These are phyloP conservation scores for Lactarius evosmus DNA, from an alignment of 768 basidiomycete genomes.

Conservation along the genomic window DNA sequence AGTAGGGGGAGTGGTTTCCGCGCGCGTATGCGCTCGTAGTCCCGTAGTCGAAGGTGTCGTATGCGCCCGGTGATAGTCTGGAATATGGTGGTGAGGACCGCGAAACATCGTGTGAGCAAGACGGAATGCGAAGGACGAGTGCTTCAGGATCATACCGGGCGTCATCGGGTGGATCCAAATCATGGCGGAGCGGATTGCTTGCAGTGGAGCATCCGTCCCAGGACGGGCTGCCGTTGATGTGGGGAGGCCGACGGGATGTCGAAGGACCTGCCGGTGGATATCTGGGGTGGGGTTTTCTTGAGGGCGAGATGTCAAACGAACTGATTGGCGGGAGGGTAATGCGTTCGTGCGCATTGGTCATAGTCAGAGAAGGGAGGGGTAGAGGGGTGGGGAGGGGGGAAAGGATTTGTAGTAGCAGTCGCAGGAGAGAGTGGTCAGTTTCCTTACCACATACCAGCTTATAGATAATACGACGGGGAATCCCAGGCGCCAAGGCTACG, in stretches of 20 bases:
- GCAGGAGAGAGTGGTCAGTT: slow-evolving; percentile 7
- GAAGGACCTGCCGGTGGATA: slow-evolving; percentile 3
- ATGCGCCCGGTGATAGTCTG: slow-evolving; percentile 6
- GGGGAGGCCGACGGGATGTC: slow-evolving; percentile 4
- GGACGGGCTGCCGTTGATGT: slow-evolving; percentile 7
- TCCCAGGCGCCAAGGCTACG: slow-evolving; percentile 16
- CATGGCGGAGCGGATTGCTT: slow-evolving; percentile 6
- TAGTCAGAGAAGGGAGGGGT: slow-evolving; percentile 5
- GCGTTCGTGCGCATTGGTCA: slow-evolving; percentile 26
- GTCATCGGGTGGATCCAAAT: slow-evolving; percentile 2
- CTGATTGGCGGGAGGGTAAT: slow-evolving; percentile 23
- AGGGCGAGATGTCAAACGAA: slow-evolving; percentile 21
- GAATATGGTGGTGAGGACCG: not conserved
- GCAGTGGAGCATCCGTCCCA: slow-evolving; percentile 16
- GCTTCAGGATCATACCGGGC: not conserved
- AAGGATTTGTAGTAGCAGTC: slow-evolving; percentile 10
- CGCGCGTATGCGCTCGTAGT: slow-evolving; percentile 3
- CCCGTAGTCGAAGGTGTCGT: slow-evolving; percentile 5
- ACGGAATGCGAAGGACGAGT: not conserved
- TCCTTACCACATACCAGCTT: slow-evolving; percentile 19
- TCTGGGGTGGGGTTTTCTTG: not conserved
- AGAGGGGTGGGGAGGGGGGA: not conserved
- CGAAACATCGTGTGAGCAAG: slow-evolving; percentile 1
- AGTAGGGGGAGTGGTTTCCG: slow-evolving; percentile 16
- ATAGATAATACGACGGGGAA: slow-evolving; percentile 19